Conservation (phyloP, 1,139 yeast species). For the Groenewaldozyma auringiensis region DNA sequence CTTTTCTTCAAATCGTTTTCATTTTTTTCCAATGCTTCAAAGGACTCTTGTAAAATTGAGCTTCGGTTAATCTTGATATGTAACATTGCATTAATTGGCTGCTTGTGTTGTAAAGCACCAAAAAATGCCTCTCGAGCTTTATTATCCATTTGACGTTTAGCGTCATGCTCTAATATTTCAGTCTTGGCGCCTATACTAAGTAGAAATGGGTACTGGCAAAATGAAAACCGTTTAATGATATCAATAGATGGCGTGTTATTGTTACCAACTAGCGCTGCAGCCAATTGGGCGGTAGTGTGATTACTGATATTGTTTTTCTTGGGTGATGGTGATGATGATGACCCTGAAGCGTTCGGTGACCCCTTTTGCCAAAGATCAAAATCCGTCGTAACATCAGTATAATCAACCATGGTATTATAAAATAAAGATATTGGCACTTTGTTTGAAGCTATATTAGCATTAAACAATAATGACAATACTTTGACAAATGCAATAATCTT, state of each 20-base stretch:
- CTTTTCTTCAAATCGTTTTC: slow-evolving; percentile 64
- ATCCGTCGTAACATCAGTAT: slow-evolving; percentile 65
- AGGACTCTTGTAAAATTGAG: slow-evolving; percentile 64
- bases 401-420: slow-evolving; percentile 78
- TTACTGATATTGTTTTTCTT: background rate
- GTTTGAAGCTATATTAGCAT: slow-evolving; percentile 41
- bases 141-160: slow-evolving; percentile 72
- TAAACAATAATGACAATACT: slow-evolving; percentile 47
- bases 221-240: slow-evolving; percentile 20
- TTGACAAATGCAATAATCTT: slow-evolving; percentile 60
- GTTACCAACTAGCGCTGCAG: slow-evolving; percentile 3
- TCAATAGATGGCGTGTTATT: slow-evolving; percentile 6
- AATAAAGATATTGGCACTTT: slow-evolving; percentile 48
- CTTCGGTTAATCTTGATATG: slow-evolving; percentile 61
- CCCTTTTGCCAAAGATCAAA: slow-evolving; percentile 69
- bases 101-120: slow-evolving; percentile 56
- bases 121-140: slow-evolving; percentile 88
- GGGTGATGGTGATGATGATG: background rate
- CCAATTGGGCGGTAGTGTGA: slow-evolving; percentile 3
- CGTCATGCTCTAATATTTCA: slow-evolving; percentile 72
- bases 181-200: slow-evolving; percentile 79
- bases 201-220: slow-evolving; percentile 80
- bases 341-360: background rate
- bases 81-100: slow-evolving; percentile 59
- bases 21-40: slow-evolving; percentile 52